phyloP scores from a whole-genome alignment of 352 stramenopile genomes.

The Globisporangium radiosum region DNA sequence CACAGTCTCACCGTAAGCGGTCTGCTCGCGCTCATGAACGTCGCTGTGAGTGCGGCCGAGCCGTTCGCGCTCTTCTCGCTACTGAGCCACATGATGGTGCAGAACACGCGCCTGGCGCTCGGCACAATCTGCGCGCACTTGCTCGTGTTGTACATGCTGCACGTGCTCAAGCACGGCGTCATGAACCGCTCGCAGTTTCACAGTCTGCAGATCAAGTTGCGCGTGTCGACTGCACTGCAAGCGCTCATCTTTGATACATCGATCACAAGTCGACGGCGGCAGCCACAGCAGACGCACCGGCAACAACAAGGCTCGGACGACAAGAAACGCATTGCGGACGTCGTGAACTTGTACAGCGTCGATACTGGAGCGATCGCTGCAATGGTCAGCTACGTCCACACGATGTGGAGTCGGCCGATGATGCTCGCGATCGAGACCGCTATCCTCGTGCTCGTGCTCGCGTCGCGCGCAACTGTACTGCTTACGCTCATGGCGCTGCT shows the following conservation, averaged over 20 bases:
- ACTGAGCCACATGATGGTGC: constrained; percentile 19
- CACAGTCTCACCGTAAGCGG: constrained; percentile 27
- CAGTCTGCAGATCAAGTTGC: constrained; percentile 29
- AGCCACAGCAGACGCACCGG: no score
- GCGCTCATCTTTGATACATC: constrained; percentile 34
- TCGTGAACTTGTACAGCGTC: constrained; percentile 26
- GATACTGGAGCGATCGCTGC: constrained; percentile 20
- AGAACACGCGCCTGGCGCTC: constrained; percentile 16
- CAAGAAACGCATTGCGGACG: constrained; percentile 30
- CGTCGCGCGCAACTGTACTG: constrained; percentile 5
- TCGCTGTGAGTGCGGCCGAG: constrained; percentile 28
- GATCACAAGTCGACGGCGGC: constrained; percentile 18
- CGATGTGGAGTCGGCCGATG: constrained; percentile 21
- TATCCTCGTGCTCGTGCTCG: constrained; percentile 31
- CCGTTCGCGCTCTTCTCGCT: constrained; percentile 42
- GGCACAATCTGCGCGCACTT: constrained; percentile 17
- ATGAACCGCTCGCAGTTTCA: constrained; percentile 24
- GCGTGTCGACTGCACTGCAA: constrained; percentile 23
- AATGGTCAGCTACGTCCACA: constrained; percentile 23
- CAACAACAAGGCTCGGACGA: constrained; percentile 8
- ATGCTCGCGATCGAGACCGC: constrained; percentile 28
- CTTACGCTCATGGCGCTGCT: constrained; percentile 14
- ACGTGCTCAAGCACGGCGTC: constrained; percentile 21
- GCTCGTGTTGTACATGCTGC: constrained; percentile 22
- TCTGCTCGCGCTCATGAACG: constrained; percentile 28